These are phyloP conservation scores for Phytopythium helicoides DNA, from an alignment of 352 stramenopile species.

Conservation along the genomic window DNA sequence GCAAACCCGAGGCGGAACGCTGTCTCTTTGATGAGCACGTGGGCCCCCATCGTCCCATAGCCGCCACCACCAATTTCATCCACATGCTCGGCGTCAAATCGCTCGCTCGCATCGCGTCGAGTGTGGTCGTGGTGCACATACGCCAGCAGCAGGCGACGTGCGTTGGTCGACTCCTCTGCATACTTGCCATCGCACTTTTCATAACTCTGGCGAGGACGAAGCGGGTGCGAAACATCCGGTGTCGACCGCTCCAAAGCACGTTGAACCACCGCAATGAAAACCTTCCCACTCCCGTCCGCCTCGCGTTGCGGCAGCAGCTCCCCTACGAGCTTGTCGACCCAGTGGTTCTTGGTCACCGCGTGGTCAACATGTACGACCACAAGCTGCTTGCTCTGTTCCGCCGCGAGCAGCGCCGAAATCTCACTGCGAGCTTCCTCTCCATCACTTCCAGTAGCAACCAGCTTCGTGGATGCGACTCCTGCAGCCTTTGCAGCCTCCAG, in stretches of 20 bases:
- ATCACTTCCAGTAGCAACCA: too few species aligned
- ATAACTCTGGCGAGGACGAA: constrained; percentile 66
- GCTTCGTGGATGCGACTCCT: constrained; percentile 15
- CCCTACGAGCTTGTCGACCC: constrained; percentile 39
- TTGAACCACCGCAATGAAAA: constrained; percentile 53
- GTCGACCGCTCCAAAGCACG: constrained; percentile 4
- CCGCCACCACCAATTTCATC: constrained; percentile 33
- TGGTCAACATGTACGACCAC: constrained; percentile 51
- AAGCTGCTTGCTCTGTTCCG: constrained; percentile 44
- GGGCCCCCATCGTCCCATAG: constrained; percentile 70
- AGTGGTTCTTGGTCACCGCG: constrained; percentile 20
- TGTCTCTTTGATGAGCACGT: constrained; percentile 76
- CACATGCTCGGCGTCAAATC: constrained; percentile 48
- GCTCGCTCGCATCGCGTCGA: constrained; percentile 47
- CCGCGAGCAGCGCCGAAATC: constrained; percentile 26
- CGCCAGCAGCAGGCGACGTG: constrained; percentile 43
- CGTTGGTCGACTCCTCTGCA: constrained; percentile 1
- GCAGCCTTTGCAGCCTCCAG: constrained; percentile 26
- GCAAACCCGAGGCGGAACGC: constrained; percentile 73
- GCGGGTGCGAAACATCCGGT: constrained; percentile 24
- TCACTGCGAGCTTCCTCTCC: constrained; percentile 6
- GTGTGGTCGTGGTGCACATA: constrained; percentile 65
- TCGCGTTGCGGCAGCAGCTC: constrained; percentile 29
- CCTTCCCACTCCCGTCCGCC: constrained; percentile 22
- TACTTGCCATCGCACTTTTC: constrained; percentile 63